These are phyloP conservation scores for Austropuccinia psidii DNA, from an alignment of 1,284 basidiomycete species.

Conservation along the genomic window DNA sequence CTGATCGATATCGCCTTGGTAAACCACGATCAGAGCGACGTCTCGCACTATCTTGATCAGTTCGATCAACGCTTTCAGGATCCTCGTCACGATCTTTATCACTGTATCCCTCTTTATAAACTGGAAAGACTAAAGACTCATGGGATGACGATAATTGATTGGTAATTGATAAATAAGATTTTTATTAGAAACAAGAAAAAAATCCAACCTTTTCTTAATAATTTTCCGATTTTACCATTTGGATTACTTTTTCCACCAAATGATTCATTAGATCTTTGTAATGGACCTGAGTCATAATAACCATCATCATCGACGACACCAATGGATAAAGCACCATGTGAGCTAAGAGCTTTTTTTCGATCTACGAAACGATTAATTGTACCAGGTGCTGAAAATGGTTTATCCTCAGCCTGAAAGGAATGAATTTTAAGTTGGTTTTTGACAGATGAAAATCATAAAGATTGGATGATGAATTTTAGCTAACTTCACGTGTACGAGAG, in stretches of 20 bases:
- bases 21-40: too few species aligned
- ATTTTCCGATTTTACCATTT: slow-evolving; percentile 20
- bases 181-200: not conserved
- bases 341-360: not conserved
- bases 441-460: not conserved
- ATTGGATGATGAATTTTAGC: not conserved
- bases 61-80: too few species aligned
- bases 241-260: not conserved
- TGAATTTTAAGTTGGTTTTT: not conserved
- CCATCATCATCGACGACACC: not conserved
- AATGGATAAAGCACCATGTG: too few species aligned
- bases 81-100: too few species aligned
- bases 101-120: too few species aligned
- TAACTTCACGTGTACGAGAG: slow-evolving; percentile 8
- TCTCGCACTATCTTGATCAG: too few species aligned
- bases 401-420: not conserved
- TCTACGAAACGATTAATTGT: too few species aligned
- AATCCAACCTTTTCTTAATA: slow-evolving; percentile 26
- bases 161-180: too few species aligned
- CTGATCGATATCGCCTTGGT: too few species aligned
- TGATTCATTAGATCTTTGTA: slow-evolving; percentile 1
- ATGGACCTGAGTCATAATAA: slow-evolving; percentile 27
- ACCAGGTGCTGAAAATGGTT: not conserved
- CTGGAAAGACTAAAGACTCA: too few species aligned
- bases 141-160: too few species aligned